These are phyloP conservation scores for Gremmenia infestans DNA, from an alignment of 2,329 filamentous ascomycete genomes.

Conservation along the genomic window DNA sequence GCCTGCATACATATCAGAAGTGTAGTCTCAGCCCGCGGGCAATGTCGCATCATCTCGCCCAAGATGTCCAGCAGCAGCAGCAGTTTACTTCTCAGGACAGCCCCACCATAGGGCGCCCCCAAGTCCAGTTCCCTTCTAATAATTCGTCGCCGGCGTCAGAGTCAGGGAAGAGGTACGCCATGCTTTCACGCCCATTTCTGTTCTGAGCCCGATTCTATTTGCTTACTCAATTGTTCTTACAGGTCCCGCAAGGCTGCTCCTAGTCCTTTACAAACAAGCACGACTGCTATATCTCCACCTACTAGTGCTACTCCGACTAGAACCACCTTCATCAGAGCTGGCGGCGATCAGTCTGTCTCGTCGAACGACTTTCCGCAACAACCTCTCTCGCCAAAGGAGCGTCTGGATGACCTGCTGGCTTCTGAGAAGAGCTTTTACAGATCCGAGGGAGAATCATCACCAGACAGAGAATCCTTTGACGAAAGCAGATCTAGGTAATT, in stretches of 20 bases:
- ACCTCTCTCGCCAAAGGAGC: conserved; percentile 32
- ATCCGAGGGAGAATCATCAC: conserved; percentile 20
- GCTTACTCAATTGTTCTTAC: conserved; percentile 14
- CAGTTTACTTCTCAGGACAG: conserved; percentile 23
- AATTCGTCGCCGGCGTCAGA: conserved; percentile 23
- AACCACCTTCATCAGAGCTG: conserved; percentile 23
- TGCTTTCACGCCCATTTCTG: conserved; percentile 5
- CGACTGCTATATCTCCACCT: conserved; percentile 25
- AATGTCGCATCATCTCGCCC: conserved; percentile 31
- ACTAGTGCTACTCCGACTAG: conserved; percentile 30
- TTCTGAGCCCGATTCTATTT: conserved; percentile 2
- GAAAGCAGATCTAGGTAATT: conserved; percentile 21
- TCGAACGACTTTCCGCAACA: conserved; percentile 17
- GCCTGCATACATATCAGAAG: conserved; percentile 16
- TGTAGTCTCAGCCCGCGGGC: conserved; percentile 24
- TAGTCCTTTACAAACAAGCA: conserved; percentile 32
- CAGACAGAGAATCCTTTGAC: conserved; percentile 15
- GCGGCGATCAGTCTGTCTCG: conserved; percentile 17
- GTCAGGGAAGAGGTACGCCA: conserved; percentile 25
- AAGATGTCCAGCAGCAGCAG: conserved; percentile 23
- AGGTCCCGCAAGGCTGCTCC: conserved; percentile 32
- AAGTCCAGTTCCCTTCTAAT: conserved; percentile 21
- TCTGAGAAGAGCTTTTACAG: conserved; percentile 32
- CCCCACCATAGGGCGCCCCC: conserved; percentile 26
- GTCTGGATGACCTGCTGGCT: conserved; percentile 32